Evolutionary conservation across 768 basidiomycete genomes (phyloP).

Genomic region (Russula vinacea): DNA sequence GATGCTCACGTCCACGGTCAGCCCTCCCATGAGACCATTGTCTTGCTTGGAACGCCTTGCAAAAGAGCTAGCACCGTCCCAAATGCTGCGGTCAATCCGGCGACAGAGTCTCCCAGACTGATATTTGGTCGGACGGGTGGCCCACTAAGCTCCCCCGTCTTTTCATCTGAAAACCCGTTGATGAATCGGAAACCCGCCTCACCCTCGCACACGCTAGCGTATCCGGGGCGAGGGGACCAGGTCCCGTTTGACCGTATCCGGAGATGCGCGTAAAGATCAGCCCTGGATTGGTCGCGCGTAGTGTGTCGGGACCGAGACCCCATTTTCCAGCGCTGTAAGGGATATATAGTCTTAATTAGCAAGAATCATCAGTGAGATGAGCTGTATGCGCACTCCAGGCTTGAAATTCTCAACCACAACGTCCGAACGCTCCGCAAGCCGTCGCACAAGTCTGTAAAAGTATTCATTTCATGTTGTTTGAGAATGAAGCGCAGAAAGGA

Average conservation of each 20-base stretch:
- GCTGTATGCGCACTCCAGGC: constrained; percentile 52
- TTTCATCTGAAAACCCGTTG: constrained; percentile 59
- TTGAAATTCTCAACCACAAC: constrained; percentile 73
- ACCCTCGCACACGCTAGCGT: constrained; percentile 72
- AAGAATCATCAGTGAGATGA: background rate
- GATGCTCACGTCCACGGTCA: constrained; percentile 73
- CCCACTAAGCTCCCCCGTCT: constrained; percentile 52
- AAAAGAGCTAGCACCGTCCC: constrained; percentile 66
- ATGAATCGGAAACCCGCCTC: constrained; percentile 73
- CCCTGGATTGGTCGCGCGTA: constrained; percentile 74
- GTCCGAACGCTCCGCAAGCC: constrained; percentile 59
- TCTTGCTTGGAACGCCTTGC: constrained; percentile 41
- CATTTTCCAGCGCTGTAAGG: constrained; percentile 63
- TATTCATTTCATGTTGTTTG: background rate
- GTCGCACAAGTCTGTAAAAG: constrained; percentile 51
- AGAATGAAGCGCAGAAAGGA: background rate
- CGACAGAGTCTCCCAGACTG: constrained; percentile 68
- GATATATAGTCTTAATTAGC: constrained; percentile 1
- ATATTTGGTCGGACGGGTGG: constrained; percentile 71
- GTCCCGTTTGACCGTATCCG: constrained; percentile 73
- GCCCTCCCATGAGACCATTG: constrained; percentile 39
- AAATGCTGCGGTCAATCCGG: constrained; percentile 69
- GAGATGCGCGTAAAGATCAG: constrained; percentile 88
- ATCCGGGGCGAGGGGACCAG: constrained; percentile 70
- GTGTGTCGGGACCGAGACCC: constrained; percentile 54